These are phyloP conservation scores for Fusarium bulbicola DNA, from an alignment of 2,329 filamentous ascomycete genomes.

Conservation along the genomic window DNA sequence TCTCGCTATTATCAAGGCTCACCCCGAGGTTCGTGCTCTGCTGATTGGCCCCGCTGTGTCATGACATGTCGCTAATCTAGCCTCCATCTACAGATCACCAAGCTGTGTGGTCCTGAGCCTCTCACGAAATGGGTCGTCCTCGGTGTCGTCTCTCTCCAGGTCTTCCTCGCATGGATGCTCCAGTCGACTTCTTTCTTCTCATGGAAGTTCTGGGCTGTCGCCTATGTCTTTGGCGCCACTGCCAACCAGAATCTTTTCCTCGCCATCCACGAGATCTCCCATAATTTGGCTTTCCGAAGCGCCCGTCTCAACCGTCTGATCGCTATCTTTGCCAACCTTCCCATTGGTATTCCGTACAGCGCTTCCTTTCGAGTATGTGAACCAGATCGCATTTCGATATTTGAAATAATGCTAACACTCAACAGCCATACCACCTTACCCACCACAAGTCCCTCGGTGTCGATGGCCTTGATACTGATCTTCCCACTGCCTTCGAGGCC, in stretches of 20 bases:
- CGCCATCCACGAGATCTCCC: conserved; percentile 97
- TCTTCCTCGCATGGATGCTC: conserved; percentile 79
- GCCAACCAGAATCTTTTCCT: conserved; percentile 99
- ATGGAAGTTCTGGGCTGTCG: conserved; percentile 84
- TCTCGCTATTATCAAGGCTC: conserved; percentile 95
- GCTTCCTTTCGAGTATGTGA: conserved; percentile 84
- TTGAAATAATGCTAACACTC: conserved; percentile 32
- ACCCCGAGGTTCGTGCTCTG: conserved; percentile 77
- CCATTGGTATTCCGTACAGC: conserved; percentile 95
- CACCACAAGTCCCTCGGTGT: conserved; percentile 99
- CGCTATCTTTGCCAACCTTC: conserved; percentile 93
- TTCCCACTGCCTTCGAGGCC: conserved; percentile 91
- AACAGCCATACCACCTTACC: conserved; percentile 91
- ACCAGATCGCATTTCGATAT: not conserved
- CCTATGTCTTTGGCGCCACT: conserved; percentile 92
- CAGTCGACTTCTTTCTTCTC: conserved; percentile 82
- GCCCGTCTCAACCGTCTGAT: conserved; percentile 82
- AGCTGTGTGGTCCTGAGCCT: conserved; percentile 95
- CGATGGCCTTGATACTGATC: conserved; percentile 93
- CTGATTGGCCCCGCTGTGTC: not conserved
- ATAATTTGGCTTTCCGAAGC: conserved; percentile 93
- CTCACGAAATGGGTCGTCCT: conserved; percentile 93
- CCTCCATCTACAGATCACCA: conserved; percentile 74
- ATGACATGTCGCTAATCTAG: conserved; percentile 10
- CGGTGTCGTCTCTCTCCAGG: conserved; percentile 83